Evolutionary conservation across 495 filamentous ascomycete species (phyloP), one percentile per base, ranked within the genome.

Genomic region (Pyrenopolyporus hunteri): DNA sequence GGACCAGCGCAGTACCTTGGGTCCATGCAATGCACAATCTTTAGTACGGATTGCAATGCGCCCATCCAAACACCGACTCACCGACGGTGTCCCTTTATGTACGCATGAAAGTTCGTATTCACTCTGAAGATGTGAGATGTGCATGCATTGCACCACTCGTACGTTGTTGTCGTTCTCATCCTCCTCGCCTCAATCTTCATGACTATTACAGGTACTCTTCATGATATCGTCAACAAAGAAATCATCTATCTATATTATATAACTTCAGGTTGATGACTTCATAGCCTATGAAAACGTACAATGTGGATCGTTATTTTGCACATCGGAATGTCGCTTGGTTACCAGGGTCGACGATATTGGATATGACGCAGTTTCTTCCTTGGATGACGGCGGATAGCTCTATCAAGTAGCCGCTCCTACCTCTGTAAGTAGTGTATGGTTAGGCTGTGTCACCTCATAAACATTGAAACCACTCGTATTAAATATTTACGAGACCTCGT

Each of bases 301-400:
- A 58, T 64, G 69, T 68, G 66, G 65, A 69, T 67, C 69, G 60
- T 59, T 60, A 64, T 69, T 67, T 59, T 55, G 57, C 63, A 64
- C 64, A 65, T 69, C 66, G 69, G 69, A 68, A 70, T 63, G 64
- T 66, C 61, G 60, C 61, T 62, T 59, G 61, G 66, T 70, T 63
- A 57, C 68, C 26, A 60, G 64, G 64, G 20, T 56, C 56, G 49
- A 47, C 57, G 48, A 50, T 57, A 70, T 70, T 64, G 68, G 48
- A 50, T 57, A 70, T 70, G 68, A 70, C 64, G 68, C 67, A 65
- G 48, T 58, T 57, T 33, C 23, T 42, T 39, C n/a, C n/a, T n/a
- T n/a, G n/a, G n/a, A n/a, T n/a, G n/a, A n/a, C n/a, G n/a, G n/a
- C n/a, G n/a, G n/a, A n/a, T n/a, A n/a, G n/a, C n/a, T n/a, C n/a